Evolutionary conservation across 768 basidiomycete species (phyloP).

Genomic region (Trametes meyenii): DNA sequence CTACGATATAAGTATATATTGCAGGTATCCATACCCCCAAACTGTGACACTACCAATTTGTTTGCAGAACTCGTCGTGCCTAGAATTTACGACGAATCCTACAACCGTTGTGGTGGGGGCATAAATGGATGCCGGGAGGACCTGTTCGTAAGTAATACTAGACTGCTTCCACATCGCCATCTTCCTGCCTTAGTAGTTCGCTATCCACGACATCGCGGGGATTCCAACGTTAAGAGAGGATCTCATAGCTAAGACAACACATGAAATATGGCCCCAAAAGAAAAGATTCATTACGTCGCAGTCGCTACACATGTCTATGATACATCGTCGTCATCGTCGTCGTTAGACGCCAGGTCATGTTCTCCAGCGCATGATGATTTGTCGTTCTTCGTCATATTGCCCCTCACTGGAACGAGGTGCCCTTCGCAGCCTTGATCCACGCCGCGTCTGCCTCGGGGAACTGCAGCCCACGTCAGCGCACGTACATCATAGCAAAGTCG

Average conservation of each 20-base stretch:
- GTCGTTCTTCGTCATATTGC: background rate
- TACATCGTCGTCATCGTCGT: background rate
- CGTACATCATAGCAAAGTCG: background rate
- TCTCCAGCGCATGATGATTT: conserved; percentile 4
- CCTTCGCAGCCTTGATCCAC: conserved; percentile 17
- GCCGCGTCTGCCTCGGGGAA: conserved; percentile 16
- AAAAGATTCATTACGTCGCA: conserved; percentile 12
- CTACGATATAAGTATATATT: too few species aligned
- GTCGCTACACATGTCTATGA: conserved; percentile 9
- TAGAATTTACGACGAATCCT: too few species aligned
- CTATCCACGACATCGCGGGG: background rate
- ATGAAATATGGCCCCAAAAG: conserved; percentile 1
- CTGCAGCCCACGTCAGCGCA: background rate
- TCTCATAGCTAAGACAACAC: background rate
- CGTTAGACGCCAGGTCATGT: background rate
- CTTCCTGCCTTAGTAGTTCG: too few species aligned
- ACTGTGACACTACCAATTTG: too few species aligned
- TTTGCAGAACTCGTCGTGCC: too few species aligned
- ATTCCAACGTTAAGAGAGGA: background rate
- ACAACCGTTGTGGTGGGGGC: too few species aligned
- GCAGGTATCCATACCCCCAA: too few species aligned
- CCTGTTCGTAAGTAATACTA: too few species aligned
- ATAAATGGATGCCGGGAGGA: too few species aligned
- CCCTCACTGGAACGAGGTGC: conserved; percentile 13
- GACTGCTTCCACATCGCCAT: too few species aligned